Conservation (phyloP, 768 basidiomycete species). For the Trametes gibbosa region DNA sequence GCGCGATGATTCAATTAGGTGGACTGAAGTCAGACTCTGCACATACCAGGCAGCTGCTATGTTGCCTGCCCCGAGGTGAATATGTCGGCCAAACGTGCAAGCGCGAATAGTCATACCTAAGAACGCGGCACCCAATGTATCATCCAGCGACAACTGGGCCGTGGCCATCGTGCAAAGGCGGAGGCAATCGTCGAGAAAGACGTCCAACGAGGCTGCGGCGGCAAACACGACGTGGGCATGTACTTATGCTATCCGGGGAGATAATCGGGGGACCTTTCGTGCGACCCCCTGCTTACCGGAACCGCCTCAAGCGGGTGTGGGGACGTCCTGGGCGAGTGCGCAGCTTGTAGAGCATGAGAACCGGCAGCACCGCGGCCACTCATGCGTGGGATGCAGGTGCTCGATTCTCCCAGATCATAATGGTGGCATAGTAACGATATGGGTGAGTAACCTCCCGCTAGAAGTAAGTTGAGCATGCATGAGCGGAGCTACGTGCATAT, state of each 20-base stretch:
- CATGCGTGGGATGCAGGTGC: background rate
- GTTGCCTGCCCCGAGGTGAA: background rate
- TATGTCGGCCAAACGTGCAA: background rate
- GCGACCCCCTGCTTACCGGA: background rate
- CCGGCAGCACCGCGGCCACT: background rate
- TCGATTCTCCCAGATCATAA: background rate
- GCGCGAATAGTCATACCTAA: slow-evolving; percentile 5
- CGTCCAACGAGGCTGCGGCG: background rate
- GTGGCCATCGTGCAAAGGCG: background rate
- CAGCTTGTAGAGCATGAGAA: slow-evolving; percentile 3
- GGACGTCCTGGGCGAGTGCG: background rate
- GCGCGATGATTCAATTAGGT: background rate
- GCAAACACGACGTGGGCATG: background rate
- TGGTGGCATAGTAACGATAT: background rate
- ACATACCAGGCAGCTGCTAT: slow-evolving; percentile 14
- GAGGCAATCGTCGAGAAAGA: background rate
- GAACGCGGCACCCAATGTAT: slow-evolving; percentile 19
- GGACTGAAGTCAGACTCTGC: too few species aligned
- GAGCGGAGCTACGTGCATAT: background rate
- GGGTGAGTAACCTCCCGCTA: background rate
- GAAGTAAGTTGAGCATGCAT: background rate
- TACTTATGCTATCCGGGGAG: slow-evolving; percentile 4
- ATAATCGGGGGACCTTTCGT: background rate
- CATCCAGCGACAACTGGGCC: slow-evolving; percentile 15
- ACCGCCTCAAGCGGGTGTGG: background rate